Evolutionary conservation across 306 rosid genomes (phyloP), one percentile per base, ranked within the genome.

Genomic region (Pyrus bretschneideri): DNA sequence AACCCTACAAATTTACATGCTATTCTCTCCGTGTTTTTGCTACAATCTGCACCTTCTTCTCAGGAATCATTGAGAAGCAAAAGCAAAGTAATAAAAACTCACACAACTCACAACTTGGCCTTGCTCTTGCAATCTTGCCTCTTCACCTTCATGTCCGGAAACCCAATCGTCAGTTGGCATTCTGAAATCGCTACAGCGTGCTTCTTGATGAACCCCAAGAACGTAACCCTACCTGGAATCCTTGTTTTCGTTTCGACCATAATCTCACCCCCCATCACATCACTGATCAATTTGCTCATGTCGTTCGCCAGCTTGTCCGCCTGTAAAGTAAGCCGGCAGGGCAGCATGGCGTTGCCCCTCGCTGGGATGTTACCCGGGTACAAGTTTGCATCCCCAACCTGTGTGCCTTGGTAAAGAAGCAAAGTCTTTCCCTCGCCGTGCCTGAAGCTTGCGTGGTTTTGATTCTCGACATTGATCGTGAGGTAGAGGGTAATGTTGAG

Each of bases 131-230:
- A 91, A 4, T 42, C 75, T 75, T 89, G 93, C 42, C n/a, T 73
- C 38, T 38, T 67, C 72, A 91, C 74, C 89, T 80, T 80, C 76
- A 89, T n/a, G 12, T 71, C 58, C 2, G 72, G 70, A 62, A 89
- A 1, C 42, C 82, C 82, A 57, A 88, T 3, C 14, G 67, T 77
- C 72, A 89, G 76, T 12, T 78, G 82, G 55, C 97, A 91, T 11
- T 58, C 66, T 3, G 97, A 91, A 25, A 42, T 9, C 2, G 93
- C 91, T 9, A 81, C 78, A 19, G 60, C 81, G 67, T 91, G 91
- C 55, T 80, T 89, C 70, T 73, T 89, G n/a, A 88, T 77, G 42
- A 91, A 35, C 9, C 93, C 93, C n/a, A 91, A 84, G 54, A 88
- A 76, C 17, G 77, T 57, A 25, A 88, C 72, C 77, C 23, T 86